Base-by-base conservation (phyloP, 2,329 filamentous ascomycete genomes). In the Epichloe gansuensis region DNA sequence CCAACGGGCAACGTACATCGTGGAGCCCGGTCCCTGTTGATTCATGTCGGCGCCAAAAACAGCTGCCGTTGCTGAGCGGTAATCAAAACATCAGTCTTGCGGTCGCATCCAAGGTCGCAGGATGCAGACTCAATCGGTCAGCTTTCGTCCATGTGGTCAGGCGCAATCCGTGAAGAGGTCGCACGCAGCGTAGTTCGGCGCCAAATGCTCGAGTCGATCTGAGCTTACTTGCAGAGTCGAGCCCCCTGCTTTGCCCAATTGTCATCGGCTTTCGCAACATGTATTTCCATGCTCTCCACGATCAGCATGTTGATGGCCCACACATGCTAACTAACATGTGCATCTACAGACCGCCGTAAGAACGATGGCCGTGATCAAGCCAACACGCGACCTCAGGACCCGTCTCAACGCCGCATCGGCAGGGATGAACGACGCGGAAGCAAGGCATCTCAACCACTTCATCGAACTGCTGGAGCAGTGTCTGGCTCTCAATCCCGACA, bases 381-480 rank as follows among this genome's bases (percentile, higher is more conserved):
- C 89, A 55, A 84, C 84, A 51, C 79, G 88, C 52, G 90, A 95
- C 68, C 74, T 98, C 48, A 88, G 89, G 62, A 85, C 86, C 2
- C 80, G 91, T 59, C 76, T 98, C 50, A 76, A 86, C 65, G 82
- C 84, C 56, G 87, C 83, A 23, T 84, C 84, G 5, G 81, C 80
- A 52, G 85, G 83, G 50, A 83, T 95, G 75, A 81, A 75, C 48
- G 85, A 91, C 56, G 73, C 74, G 9, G 88, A 93, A 66, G 73
- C 79, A 41, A 86, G 84, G 66, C 89, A 96, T 61, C 72, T 96
- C 56, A 83, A 85, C 54, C 76, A 85, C 51, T 95, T 98, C 68
- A 77, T 89, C 59, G 91, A 97, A 67, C 72, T 98, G 48, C 72
- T 98, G 53, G 91, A 95, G 63, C 85, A 86, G 52, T 97, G 91